Evolutionary conservation across 83 land plant species (phyloP).

Genomic region (Isoetes engelmannii): DNA sequence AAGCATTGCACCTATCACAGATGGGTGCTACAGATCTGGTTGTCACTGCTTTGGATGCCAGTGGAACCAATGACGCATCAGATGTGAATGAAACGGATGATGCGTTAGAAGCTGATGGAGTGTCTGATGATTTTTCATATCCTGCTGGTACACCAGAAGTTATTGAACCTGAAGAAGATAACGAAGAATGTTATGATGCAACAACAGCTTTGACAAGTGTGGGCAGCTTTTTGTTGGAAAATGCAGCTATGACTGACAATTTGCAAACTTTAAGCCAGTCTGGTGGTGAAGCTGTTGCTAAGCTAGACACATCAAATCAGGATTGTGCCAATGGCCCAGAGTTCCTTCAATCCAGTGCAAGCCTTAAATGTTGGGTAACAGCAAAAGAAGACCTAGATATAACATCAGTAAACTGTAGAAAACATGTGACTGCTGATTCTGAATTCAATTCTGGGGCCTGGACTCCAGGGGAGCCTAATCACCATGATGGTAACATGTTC

Average conservation of each 20-base stretch:
- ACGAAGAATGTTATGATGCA: no score
- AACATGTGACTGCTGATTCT: no score
- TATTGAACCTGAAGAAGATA: no score
- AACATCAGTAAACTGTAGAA: no score
- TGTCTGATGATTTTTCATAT: neutral
- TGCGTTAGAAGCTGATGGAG: constrained; percentile 13
- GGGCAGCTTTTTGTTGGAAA: neutral
- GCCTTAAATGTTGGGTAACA: neutral
- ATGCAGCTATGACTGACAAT: constrained; percentile 12
- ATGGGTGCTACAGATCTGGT: constrained; percentile 10
- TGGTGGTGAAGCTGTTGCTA: no score
- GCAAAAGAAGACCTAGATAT: neutral
- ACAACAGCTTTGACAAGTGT: neutral
- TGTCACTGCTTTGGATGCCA: constrained; percentile 11
- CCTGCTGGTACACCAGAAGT: neutral
- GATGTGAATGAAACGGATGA: neutral
- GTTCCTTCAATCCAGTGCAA: neutral
- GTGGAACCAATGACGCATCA: constrained; percentile 7
- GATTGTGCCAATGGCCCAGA: no score
- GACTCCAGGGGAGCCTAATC: no score
- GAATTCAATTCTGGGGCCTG: no score
- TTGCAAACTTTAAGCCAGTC: neutral
- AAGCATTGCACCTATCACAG: constrained; percentile 33
- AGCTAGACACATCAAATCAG: no score
- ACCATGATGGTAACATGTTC: no score